A percentile compares a stretch with the other conserved stretches of the same genome.
phyloP scores from a whole-genome alignment of 305 asterid genomes.

The Solanum chacoense region DNA sequence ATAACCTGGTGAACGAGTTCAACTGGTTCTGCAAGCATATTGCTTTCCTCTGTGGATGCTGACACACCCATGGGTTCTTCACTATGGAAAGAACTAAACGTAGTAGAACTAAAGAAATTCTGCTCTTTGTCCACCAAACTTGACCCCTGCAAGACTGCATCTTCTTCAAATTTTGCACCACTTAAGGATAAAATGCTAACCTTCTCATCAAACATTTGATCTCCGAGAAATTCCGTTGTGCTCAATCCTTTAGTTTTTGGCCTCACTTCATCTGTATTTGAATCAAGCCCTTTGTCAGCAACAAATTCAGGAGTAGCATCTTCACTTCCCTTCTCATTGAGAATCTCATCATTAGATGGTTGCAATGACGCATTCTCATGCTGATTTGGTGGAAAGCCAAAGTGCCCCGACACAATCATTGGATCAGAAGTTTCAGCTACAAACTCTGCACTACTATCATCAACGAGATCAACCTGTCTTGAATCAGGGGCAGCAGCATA shows the following conservation, averaged over 20 bases:
- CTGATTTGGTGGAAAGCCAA: conserved; percentile 26
- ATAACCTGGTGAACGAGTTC: conserved; percentile 18
- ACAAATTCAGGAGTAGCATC: conserved; percentile 9
- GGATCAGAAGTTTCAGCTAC: conserved; percentile 29
- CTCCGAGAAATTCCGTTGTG: conserved; percentile 21
- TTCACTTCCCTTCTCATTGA: conserved; percentile 7
- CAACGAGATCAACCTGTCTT: conserved; percentile 8
- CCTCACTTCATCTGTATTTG: conserved; percentile 19
- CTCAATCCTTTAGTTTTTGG: conserved; percentile 23
- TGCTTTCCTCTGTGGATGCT: conserved; percentile 13
- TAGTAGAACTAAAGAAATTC: conserved; percentile 11
- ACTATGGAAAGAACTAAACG: conserved; percentile 13
- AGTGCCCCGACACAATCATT: conserved; percentile 61
- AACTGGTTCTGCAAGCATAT: conserved; percentile 10
- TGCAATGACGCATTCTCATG: conserved; percentile 18
- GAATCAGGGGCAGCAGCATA: conserved; percentile 59
- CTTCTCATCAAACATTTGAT: conserved; percentile 18
- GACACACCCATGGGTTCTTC: conserved; percentile 15
- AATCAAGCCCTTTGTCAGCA: conserved; percentile 15
- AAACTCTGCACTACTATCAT: conserved; percentile 10
- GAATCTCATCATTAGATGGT: conserved; percentile 16
- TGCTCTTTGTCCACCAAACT: conserved; percentile 25
- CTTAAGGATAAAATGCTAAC: conserved; percentile 9
- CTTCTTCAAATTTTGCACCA: conserved; percentile 24
- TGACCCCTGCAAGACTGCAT: conserved; percentile 1